Percentiles rank a stretch among this genome's conserved stretches.
Conservation (phyloP, 2,329 filamentous ascomycete species). For the Penicillium sp. region DNA sequence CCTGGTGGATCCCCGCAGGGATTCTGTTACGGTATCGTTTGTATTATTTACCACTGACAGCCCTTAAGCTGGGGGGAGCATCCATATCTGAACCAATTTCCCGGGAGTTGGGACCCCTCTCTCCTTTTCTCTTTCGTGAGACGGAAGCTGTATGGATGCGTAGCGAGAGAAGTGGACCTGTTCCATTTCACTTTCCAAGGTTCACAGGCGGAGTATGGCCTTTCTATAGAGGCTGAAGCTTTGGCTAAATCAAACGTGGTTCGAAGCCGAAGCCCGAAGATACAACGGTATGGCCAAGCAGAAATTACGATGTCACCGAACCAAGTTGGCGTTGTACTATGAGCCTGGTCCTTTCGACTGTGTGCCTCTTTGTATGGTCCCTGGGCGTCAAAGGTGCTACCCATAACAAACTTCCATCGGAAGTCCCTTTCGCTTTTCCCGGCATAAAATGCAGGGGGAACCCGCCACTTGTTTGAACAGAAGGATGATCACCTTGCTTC, state of each 20-base stretch:
- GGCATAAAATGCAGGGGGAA: slow-evolving; percentile 1
- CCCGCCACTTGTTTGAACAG: neutral
- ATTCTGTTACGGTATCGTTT: no score
- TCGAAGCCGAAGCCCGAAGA: neutral
- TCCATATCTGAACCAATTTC: neutral
- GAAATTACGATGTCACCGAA: neutral
- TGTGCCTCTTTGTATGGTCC: no score
- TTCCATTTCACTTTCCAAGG: neutral
- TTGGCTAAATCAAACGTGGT: neutral
- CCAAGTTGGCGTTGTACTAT: neutral
- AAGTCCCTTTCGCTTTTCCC: no score
- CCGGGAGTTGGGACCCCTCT: neutral
- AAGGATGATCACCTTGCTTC: neutral
- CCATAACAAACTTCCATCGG: no score
- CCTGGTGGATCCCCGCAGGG: no score
- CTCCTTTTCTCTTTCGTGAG: neutral
- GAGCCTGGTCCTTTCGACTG: no score
- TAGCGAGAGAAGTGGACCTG: neutral
- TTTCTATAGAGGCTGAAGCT: neutral
- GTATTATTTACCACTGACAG: neutral
- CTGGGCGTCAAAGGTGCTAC: no score
- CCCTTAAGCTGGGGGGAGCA: neutral
- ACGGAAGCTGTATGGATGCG: neutral
- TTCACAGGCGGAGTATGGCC: neutral
- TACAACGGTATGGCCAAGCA: neutral